Conservation (phyloP, 768 basidiomycete species). For the Rhodosporidiobolus sp. region DNA sequence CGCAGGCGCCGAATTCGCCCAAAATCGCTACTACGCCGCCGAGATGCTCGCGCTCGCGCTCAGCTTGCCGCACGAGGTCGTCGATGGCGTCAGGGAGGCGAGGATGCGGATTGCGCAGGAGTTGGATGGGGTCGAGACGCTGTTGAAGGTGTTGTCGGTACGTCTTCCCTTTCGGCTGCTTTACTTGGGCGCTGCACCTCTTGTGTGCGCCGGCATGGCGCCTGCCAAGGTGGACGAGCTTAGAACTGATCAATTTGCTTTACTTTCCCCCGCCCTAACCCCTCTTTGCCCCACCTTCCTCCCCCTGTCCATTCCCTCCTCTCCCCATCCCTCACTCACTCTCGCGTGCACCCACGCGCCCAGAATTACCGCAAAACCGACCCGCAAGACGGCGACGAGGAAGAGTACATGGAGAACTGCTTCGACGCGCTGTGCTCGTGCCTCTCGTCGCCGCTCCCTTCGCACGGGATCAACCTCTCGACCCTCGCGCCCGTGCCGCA, state of each 20-base stretch:
- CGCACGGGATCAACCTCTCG: background rate
- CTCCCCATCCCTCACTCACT: background rate
- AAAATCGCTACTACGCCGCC: slow-evolving; percentile 88
- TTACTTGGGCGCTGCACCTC: too few species aligned
- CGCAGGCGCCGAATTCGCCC: slow-evolving; percentile 58
- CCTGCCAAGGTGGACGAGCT: too few species aligned
- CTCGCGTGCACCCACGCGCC: background rate
- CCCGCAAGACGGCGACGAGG: slow-evolving; percentile 63
- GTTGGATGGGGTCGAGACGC: slow-evolving; percentile 18
- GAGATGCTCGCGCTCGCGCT: slow-evolving; percentile 89
- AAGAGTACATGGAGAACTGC: slow-evolving; percentile 96
- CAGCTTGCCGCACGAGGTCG: slow-evolving; percentile 20
- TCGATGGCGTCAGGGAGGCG: slow-evolving; percentile 50
- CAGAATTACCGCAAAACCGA: slow-evolving; percentile 38
- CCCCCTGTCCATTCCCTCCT: background rate
- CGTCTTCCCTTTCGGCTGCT: background rate
- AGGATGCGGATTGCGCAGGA: slow-evolving; percentile 62
- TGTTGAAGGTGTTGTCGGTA: slow-evolving; percentile 32
- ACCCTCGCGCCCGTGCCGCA: slow-evolving; percentile 54
- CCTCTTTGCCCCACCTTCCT: too few species aligned
- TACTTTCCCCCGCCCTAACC: too few species aligned
- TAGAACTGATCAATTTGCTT: too few species aligned
- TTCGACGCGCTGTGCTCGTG: slow-evolving; percentile 87
- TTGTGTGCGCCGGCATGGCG: too few species aligned
- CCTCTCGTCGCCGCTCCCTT: slow-evolving; percentile 48